A percentile compares a stretch with the other conserved stretches of the same genome.
Conservation (phyloP, 1,139 yeast genomes). For the Saccharomyces hybrid region DNA sequence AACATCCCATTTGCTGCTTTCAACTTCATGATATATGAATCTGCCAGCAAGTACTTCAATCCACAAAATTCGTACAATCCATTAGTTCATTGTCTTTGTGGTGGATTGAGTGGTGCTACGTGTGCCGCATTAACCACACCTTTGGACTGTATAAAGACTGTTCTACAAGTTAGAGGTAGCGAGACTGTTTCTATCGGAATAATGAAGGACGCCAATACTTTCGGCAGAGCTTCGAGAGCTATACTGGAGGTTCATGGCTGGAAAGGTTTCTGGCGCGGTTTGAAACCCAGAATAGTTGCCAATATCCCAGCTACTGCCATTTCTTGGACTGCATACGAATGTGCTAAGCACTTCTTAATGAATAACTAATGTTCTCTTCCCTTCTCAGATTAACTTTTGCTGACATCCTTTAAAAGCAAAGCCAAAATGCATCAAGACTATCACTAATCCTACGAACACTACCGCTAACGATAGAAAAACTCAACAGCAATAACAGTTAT, state of each 20-base stretch:
- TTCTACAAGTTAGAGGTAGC: conserved; percentile 52
- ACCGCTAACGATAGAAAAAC: background rate
- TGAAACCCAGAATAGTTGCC: conserved; percentile 85
- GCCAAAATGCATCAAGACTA: background rate
- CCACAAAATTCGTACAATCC: conserved; percentile 82
- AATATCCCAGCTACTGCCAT: conserved; percentile 97
- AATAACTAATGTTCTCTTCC: background rate
- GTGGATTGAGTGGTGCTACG: conserved; percentile 95
- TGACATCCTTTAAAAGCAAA: background rate
- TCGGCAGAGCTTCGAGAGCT: conserved; percentile 62
- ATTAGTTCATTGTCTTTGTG: conserved; percentile 82
- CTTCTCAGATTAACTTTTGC: background rate
- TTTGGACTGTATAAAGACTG: conserved; percentile 87
- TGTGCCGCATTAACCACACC: conserved; percentile 98
- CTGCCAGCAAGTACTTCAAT: conserved; percentile 66
- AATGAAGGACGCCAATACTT: conserved; percentile 58
- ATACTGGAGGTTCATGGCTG: conserved; percentile 61
- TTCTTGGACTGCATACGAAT: conserved; percentile 96
- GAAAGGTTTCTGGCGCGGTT: conserved; percentile 71
- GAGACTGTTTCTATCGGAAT: conserved; percentile 36
- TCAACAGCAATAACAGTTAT: too few species aligned
- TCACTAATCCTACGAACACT: too few species aligned
- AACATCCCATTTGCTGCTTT: conserved; percentile 94
- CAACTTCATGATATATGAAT: conserved; percentile 90
- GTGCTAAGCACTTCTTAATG: conserved; percentile 56